Base-by-base conservation (phyloP, 2,329 filamentous ascomycete genomes). In the Purpureocillium lavendulum region DNA sequence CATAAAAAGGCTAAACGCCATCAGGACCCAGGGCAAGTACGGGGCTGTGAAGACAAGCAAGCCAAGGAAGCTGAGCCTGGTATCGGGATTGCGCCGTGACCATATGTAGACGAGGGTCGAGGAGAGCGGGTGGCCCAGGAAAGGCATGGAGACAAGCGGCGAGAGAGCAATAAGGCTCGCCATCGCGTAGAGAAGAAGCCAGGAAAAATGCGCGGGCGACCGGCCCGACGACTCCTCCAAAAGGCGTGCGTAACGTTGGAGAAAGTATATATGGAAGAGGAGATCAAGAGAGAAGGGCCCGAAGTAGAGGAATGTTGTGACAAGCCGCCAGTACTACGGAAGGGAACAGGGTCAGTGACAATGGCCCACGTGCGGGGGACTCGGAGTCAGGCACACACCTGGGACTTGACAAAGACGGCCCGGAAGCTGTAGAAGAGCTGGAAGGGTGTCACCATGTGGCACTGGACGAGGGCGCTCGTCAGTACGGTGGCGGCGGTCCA, bases 101-200 rank as follows among this genome's bases (percentile, higher is more conserved):
- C 92, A 98, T 54, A 98, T 96, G 62, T 98, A 98, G 41, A 97
- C 90, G 45, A 98, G 71, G 6, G 87, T 95, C 36, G 87, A 94
- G 4, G 87, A 94, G 12, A 98, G 74, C 2, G 90, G 86, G 32
- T 89, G 87, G n/a, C 92, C 92, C 10, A 98, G 77, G 61, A 96
- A 98, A 1, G 87, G 87, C 70, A 97, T 87, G 18, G 84, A 88
- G 36, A 95, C 82, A 45, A 96, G 70, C 1, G 90, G 89, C 33
- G 89, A 92, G 31, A 97, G 71, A 33, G 80, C 67, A 40, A 97
- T 76, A 14, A 98, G 77, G 41, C 82, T 84, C 3, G 77, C 74
- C 59, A 82, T 87, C 41, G 88, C 82, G 60, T 94, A 97, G 38
- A 92, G 69, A 2, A 98, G 73, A 14, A 98, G 73, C 89, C 90